Evolutionary conservation across 2,329 filamentous ascomycete genomes (phyloP), one percentile per base, ranked within the genome.

Genomic region (Orbilia ellipsospora): DNA sequence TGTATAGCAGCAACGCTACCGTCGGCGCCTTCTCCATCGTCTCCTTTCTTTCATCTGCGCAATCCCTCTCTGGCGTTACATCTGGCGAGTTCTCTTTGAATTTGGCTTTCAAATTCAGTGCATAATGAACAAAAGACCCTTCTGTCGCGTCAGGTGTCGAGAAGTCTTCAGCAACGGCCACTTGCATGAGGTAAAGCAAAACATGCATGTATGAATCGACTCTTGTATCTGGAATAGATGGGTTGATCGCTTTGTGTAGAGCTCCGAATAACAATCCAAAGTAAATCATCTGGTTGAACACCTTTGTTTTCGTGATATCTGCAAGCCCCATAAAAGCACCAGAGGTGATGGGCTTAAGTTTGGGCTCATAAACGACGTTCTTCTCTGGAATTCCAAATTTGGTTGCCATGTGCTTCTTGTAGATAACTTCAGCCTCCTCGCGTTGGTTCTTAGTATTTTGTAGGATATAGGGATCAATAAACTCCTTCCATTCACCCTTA

Each of bases 391-490:
- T 93, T 16, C 94, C 93, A 0, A 90, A 93, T 83, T 92, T 93
- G 83, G 93, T 93, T 10, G 93, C 92, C 85, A 95, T 89, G 85
- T 92, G 91, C 80, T 91, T 90, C 79, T 91, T 93, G 84, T 95
- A 97, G 2, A 93, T 91, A 78, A 88, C 90, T 82, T 99, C 95
- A 0, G 94, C 93, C 82, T 99, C 95, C 81, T 99, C 95, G 60
- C 95, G 89, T 82, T 98, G 94, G 80, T 99, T 99, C 81, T 97
- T 96, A 80, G 90, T 96, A 82, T 97, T 99, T 81, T 98, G 93
- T 5, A 94, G 92, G 80, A 94, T 95, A 81, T 97, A 99, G 0
- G 96, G 95, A 81, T 99, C 96, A 60, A 99, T 89, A 55, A 96
- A 88, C 78, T 94, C 91, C 45, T 97, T 87, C 79, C 90, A 95